A percentile compares a stretch with the other conserved stretches of the same genome.
phyloP scores from a whole-genome alignment of 345 rosid species.

The Populus nigra region DNA sequence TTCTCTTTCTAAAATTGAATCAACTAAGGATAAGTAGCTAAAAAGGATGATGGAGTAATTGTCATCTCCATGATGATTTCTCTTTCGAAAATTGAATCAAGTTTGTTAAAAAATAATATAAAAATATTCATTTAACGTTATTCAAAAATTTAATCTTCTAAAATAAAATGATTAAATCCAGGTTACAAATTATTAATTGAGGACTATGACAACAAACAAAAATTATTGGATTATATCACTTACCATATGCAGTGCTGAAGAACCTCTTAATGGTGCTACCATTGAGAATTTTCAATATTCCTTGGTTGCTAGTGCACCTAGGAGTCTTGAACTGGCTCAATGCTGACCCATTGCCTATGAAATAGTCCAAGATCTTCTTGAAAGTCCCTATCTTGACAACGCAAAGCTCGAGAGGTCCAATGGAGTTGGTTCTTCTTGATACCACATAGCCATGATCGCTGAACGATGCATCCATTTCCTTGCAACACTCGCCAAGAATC shows the following conservation, averaged over 20 bases:
- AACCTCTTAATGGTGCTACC: slow-evolving; percentile 53
- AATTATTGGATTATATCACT: neutral
- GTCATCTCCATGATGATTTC: too few species aligned
- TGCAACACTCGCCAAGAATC: slow-evolving; percentile 65
- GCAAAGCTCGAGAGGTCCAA: slow-evolving; percentile 84
- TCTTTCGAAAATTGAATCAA: too few species aligned
- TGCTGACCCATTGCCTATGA: slow-evolving; percentile 69
- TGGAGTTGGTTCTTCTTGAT: slow-evolving; percentile 65
- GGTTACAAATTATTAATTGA: neutral
- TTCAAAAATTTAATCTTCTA: too few species aligned
- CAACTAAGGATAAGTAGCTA: too few species aligned
- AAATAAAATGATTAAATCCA: too few species aligned
- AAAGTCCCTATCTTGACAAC: slow-evolving; percentile 73
- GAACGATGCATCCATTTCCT: slow-evolving; percentile 72
- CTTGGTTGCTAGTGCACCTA: slow-evolving; percentile 71
- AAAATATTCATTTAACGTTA: too few species aligned
- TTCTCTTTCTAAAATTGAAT: too few species aligned
- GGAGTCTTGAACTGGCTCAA: slow-evolving; percentile 95
- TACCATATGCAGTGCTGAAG: slow-evolving; percentile 59
- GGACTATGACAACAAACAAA: neutral
- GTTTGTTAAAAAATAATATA: too few species aligned
- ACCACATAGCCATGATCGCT: slow-evolving; percentile 81
- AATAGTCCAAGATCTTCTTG: slow-evolving; percentile 66
- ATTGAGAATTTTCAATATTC: slow-evolving; percentile 61
- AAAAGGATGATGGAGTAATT: too few species aligned